Evolutionary conservation across 2,329 filamentous ascomycete species (phyloP), one percentile per base, ranked within the genome.

Genomic region (Boeremia exigua): DNA sequence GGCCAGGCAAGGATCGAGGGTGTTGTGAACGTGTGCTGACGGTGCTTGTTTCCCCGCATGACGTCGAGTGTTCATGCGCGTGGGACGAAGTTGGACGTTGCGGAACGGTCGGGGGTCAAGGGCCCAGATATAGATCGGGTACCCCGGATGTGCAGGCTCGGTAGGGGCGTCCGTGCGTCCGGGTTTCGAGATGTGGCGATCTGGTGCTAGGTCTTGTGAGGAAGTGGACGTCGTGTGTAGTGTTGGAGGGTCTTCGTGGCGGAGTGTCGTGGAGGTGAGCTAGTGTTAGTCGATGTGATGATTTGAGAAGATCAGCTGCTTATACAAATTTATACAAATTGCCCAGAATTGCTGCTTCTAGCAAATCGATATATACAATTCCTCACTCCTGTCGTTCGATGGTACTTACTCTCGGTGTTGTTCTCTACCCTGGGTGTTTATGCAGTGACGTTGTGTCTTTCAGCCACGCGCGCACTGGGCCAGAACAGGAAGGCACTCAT

Each of bases 401-500:
- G 27, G 34, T 25, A 29, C 17, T 42, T 25, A 29, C 17, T 25
- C 29, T 32, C 28, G 12, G 8, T 54, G 17, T 33, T 23, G 32
- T 37, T 6, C 39, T 9, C 15, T 6, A 38, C 15, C 39, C 36
- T 39, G 30, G 19, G 19, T 38, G 47, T 29, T 48, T 30, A 51
- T 38, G 25, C 14, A 43, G 44, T 56, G 54, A 52, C 48, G 54
- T 50, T 52, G 48, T 51, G 47, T 43, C 28, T 52, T 37, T 53
- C 38, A 48, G 54, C 44, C 48, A 56, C 43, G 48, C 54, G 33
- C 37, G 29, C 53, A 30, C 54, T 48, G 48, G 27, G 19, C 62
- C 57, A 57, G 56, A 66, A 65, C 39, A 59, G 63, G 62, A 63
- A 66, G 63, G 63, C 62, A 61, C 49, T 48, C 33, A 45, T 58